Conservation (phyloP, 441 rosid species). For the Raphanus hybrid region DNA sequence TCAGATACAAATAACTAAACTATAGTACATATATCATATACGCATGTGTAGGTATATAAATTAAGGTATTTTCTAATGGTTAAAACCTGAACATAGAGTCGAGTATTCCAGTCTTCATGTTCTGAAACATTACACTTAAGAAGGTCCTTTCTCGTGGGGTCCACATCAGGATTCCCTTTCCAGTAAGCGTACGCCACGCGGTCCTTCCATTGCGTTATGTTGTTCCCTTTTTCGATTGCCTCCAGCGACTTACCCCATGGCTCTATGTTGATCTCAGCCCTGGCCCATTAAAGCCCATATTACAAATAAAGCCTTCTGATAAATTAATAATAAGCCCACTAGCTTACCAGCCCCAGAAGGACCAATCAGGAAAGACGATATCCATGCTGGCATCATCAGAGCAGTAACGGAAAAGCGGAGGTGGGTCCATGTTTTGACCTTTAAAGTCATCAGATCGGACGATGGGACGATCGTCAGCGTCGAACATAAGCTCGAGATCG, state of each 20-base stretch:
- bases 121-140: slow-evolving; percentile 54
- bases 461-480: slow-evolving; percentile 52
- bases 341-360: slow-evolving; percentile 71
- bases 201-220: slow-evolving; percentile 49
- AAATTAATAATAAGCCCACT: slow-evolving; percentile 1
- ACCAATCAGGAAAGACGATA: slow-evolving; percentile 68
- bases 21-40: neutral
- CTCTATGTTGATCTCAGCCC: slow-evolving; percentile 57
- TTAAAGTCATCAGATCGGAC: slow-evolving; percentile 40
- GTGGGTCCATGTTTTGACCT: slow-evolving; percentile 41
- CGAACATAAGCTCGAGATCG: slow-evolving; percentile 63
- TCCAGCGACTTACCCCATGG: slow-evolving; percentile 51
- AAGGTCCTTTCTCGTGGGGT: slow-evolving; percentile 46
- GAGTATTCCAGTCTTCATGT: slow-evolving; percentile 49
- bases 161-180: slow-evolving; percentile 60
- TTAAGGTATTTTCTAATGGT: neutral
- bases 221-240: slow-evolving; percentile 51
- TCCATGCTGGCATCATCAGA: slow-evolving; percentile 48
- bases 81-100: slow-evolving; percentile 44
- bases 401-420: slow-evolving; percentile 60
- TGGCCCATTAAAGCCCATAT: slow-evolving; percentile 30
- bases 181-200: slow-evolving; percentile 63
- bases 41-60: neutral
- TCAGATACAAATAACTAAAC: neutral
- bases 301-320: neutral